These are phyloP conservation scores for Metschnikowia lochheadii DNA, from an alignment of 805 yeast genomes.

Conservation along the genomic window DNA sequence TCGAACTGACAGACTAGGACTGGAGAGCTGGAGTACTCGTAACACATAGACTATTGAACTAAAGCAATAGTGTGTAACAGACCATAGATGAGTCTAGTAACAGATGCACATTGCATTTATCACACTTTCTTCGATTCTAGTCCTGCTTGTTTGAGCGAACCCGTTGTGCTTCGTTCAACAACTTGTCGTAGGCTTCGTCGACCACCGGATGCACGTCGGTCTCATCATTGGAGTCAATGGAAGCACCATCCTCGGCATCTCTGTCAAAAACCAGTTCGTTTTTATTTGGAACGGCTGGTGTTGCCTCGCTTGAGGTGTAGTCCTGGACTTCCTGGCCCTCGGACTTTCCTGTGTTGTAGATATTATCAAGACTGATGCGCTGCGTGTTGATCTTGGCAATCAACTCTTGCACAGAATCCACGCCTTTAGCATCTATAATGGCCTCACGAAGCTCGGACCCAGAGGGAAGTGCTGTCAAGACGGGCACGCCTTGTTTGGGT, in stretches of 20 bases:
- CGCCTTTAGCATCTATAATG: constrained; percentile 71
- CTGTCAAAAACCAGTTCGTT: constrained; percentile 1
- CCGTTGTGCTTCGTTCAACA: constrained; percentile 62
- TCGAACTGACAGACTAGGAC: no score
- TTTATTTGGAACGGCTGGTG: background rate
- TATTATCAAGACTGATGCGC: constrained; percentile 46
- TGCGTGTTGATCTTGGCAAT: constrained; percentile 61
- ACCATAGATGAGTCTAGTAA: no score
- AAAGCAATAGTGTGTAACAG: no score
- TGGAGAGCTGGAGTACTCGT: no score
- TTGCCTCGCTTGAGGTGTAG: background rate
- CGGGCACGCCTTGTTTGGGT: constrained; percentile 20
- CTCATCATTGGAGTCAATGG: constrained; percentile 28
- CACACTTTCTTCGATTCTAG: background rate
- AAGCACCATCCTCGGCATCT: constrained; percentile 18
- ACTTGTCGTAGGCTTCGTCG: constrained; percentile 70
- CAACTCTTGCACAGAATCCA: constrained; percentile 62
- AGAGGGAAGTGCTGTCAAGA: constrained; percentile 44
- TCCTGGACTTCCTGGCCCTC: constrained; percentile 8
- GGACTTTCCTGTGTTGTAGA: constrained; percentile 27
- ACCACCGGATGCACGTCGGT: constrained; percentile 42
- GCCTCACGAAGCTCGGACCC: constrained; percentile 55
- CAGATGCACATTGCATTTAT: no score
- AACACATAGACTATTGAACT: no score
- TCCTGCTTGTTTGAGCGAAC: constrained; percentile 49